Evolutionary conservation across 2,329 filamentous ascomycete species (phyloP), one percentile per base, ranked within the genome.

Genomic region (Pyricularia sp.): DNA sequence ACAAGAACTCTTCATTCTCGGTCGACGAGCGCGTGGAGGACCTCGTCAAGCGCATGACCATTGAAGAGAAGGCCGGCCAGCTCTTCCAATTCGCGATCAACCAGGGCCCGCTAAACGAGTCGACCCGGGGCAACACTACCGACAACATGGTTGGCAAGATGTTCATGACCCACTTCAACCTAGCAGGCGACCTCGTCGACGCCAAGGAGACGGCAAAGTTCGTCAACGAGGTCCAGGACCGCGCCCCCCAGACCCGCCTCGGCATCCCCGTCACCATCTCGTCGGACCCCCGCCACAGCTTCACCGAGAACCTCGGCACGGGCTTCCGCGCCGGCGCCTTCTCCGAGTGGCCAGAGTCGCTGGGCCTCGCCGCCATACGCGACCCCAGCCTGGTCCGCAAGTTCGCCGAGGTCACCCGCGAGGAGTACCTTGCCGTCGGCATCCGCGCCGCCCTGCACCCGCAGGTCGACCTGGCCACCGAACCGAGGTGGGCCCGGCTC

Each of bases 311-410:
- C 40, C 66, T 77, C 1, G 79, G 76, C 2, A 79, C 76, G 3
- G 77, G 75, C 0, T 78, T 79, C 66, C 69, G 71, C 0, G 78
- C 79, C 0, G 78, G 75, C 0, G 72, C 71, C 0, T 78, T 84
- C 66, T 81, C 78, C 0, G 76, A 80, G 64, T 83, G 81, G 81
- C 81, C 81, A 0, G 79, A 82, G 65, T 77, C 76, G 0, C 69
- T 82, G 8, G 82, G 81, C 0, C 70, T 84, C 9, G 81, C 79
- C 7, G 81, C 82, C 0, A 68, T 83, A 0, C 73, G 81, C 2
- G 76, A 78, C 19, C 71, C 78, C 0, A 72, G 75, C 0, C 69
- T 81, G 0, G 78, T 81, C 1, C 70, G 76, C 62, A 73, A 71
- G 19, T 83, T 83, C 63, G 80, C 78, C 8, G 77, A 82, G 40